Base-by-base conservation (phyloP, 306 rosid genomes). In the Fragaria nilgerrensis region DNA sequence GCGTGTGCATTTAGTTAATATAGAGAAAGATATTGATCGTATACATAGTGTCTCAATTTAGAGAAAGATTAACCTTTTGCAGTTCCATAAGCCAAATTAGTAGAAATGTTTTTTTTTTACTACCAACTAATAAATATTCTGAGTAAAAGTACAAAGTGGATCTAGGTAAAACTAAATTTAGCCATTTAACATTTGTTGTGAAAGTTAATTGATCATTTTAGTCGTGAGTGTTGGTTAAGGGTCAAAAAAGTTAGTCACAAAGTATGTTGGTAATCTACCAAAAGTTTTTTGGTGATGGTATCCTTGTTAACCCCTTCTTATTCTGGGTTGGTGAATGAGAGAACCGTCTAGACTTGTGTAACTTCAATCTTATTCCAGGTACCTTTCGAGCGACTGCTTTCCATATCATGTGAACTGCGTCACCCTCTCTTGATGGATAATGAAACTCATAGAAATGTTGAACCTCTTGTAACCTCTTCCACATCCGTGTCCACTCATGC, bases 341-440 rank as follows among this genome's bases (percentile, higher is more conserved):
- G 72, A 79, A 90, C 69, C 97, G 84, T 67, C 85, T 85, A 45
- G 89, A 87, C 82, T 85, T 86, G 78, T 92, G 85, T 32, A 74
- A 39, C 81, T 89, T 89, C 84, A 86, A 43, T 53, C 80, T 85
- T 52, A 92, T 76, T 27, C 80, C 81, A 3, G 96, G 96, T 75
- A 85, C 91, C 68, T 83, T 89, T 19, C 97, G 90, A 0, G 88
- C 82, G 58, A 92, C 83, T 12, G 97, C 97, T 41, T 86, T 92
- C 97, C 97, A 92, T 70, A 92, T 89, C 97, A 92, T 92, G 56
- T 92, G 92, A 8, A 90, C 91, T 39, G 97, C 97, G 34, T 90
- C 97, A 25, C 77, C 82, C 68, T 90, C 89, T 79, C 75, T 80
- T 2, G 97, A 92, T 0, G 96, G 97, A 56, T 72, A 92, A 87